Conservation (phyloP, 257 asterid genomes). For the Nicotiana obtusifolia region DNA sequence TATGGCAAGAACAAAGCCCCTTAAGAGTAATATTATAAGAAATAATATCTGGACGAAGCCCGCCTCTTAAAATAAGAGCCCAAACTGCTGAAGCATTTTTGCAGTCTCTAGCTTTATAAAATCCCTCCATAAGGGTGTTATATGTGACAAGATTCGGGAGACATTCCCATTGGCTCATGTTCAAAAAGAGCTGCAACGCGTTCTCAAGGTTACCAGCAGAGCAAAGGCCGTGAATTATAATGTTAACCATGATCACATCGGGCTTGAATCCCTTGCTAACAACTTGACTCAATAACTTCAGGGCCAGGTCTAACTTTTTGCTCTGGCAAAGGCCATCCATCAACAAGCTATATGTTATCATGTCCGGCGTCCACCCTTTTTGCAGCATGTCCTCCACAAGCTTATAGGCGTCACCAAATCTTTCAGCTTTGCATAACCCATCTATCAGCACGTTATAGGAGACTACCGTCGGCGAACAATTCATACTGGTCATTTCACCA, state of each 20-base stretch:
- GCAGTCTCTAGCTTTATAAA: slow-evolving; percentile 62
- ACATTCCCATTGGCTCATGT: slow-evolving; percentile 52
- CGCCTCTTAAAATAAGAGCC: slow-evolving; percentile 69
- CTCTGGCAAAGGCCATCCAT: slow-evolving; percentile 71
- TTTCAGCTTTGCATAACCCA: slow-evolving; percentile 71
- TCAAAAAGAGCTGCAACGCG: slow-evolving; percentile 54
- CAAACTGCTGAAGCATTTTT: slow-evolving; percentile 62
- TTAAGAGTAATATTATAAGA: slow-evolving; percentile 82
- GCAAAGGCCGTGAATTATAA: slow-evolving; percentile 92
- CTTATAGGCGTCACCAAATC: slow-evolving; percentile 55
- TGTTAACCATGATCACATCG: slow-evolving; percentile 85
- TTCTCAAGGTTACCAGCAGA: slow-evolving; percentile 46
- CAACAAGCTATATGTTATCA: slow-evolving; percentile 67
- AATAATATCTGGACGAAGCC: slow-evolving; percentile 69
- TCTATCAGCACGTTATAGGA: slow-evolving; percentile 67
- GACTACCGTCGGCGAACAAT: too few relatives aligned
- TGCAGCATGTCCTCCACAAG: slow-evolving; percentile 75
- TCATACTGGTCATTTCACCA: too few relatives aligned
- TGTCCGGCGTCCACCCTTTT: slow-evolving; percentile 57
- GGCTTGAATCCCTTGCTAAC: slow-evolving; percentile 51
- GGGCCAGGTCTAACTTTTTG: slow-evolving; percentile 57
- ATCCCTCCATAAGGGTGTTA: slow-evolving; percentile 93
- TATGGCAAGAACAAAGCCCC: slow-evolving; percentile 80
- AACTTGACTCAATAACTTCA: slow-evolving; percentile 59
- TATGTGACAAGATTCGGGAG: slow-evolving; percentile 69